A percentile compares a stretch with the other conserved stretches of the same genome.
These are phyloP conservation scores for Melastoma malabathricum DNA, from an alignment of 345 rosid genomes.

Conservation along the genomic window DNA sequence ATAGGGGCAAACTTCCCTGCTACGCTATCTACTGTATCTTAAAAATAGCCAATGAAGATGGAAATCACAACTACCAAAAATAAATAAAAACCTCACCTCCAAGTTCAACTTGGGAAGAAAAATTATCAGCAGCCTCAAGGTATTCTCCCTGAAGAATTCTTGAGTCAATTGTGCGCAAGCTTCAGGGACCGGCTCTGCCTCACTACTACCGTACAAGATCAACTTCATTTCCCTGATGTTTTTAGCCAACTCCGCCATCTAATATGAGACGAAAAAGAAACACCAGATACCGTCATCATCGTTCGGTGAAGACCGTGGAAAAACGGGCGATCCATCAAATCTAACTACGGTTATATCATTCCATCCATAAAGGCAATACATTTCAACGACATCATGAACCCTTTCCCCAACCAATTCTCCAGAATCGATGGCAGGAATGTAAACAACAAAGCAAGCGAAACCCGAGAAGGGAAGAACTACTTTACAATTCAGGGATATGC, in stretches of 20 bases:
- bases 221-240: slow-evolving; percentile 36
- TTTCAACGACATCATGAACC: too few relatives aligned
- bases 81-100: slow-evolving; percentile 20
- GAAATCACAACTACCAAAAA: background rate
- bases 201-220: slow-evolving; percentile 39
- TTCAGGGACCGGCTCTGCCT: slow-evolving; percentile 39
- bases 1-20: background rate
- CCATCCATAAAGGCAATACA: too few relatives aligned
- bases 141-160: slow-evolving; percentile 44
- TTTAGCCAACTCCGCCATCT: slow-evolving; percentile 34
- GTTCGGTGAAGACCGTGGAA: too few relatives aligned
- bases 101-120: slow-evolving; percentile 39
- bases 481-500: background rate
- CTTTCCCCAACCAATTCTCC: background rate
- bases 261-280: slow-evolving; percentile 3
- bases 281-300: background rate
- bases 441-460: background rate
- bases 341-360: too few relatives aligned
- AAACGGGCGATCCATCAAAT: too few relatives aligned
- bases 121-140: slow-evolving; percentile 28
- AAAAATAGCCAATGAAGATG: background rate
- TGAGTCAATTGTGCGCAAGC: slow-evolving; percentile 40
- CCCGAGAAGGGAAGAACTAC: background rate
- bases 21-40: background rate
- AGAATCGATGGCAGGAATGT: too few relatives aligned